A percentile compares a stretch with the other conserved stretches of the same genome.
These are phyloP conservation scores for Aspergillus conjunctus DNA, from an alignment of 495 filamentous ascomycete genomes.

Conservation along the genomic window DNA sequence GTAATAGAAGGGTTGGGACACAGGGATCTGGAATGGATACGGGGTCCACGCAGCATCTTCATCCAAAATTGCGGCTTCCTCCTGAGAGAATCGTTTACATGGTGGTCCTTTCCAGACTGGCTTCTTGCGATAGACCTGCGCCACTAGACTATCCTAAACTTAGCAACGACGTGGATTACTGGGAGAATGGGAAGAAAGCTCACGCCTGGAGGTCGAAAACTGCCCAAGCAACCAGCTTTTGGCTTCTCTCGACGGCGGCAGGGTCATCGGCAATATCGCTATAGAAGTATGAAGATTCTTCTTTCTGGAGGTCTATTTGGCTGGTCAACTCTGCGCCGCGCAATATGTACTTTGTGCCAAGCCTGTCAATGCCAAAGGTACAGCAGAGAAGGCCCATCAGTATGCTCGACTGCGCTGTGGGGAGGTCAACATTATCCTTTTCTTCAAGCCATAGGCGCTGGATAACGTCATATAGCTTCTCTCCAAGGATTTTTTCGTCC, in stretches of 20 bases:
- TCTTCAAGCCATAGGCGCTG: slow-evolving; percentile 29
- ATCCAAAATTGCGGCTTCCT: slow-evolving; percentile 25
- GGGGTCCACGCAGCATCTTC: slow-evolving; percentile 19
- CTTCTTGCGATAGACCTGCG: slow-evolving; percentile 30
- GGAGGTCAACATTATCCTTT: slow-evolving; percentile 16
- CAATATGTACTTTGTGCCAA: slow-evolving; percentile 32
- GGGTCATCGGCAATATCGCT: slow-evolving; percentile 5
- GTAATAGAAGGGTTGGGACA: slow-evolving; percentile 19
- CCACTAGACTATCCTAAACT: slow-evolving; percentile 22
- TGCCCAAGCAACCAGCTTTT: slow-evolving; percentile 31
- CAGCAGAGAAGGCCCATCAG: slow-evolving; percentile 31
- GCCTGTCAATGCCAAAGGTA: slow-evolving; percentile 32
- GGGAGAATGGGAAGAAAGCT: not conserved
- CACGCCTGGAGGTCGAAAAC: slow-evolving; percentile 33
- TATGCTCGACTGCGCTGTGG: slow-evolving; percentile 31
- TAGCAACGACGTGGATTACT: not conserved
- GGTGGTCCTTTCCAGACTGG: slow-evolving; percentile 25
- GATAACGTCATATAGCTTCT: slow-evolving; percentile 28
- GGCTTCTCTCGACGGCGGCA: slow-evolving; percentile 11
- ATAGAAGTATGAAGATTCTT: slow-evolving; percentile 12
- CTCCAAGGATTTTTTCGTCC: slow-evolving; percentile 29
- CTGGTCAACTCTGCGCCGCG: slow-evolving; percentile 24
- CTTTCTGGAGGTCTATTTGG: slow-evolving; percentile 15
- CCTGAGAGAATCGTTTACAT: slow-evolving; percentile 18
- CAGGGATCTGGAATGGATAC: slow-evolving; percentile 19